These are phyloP conservation scores for Populus pruinosa DNA, from an alignment of 345 rosid species.

Conservation along the genomic window DNA sequence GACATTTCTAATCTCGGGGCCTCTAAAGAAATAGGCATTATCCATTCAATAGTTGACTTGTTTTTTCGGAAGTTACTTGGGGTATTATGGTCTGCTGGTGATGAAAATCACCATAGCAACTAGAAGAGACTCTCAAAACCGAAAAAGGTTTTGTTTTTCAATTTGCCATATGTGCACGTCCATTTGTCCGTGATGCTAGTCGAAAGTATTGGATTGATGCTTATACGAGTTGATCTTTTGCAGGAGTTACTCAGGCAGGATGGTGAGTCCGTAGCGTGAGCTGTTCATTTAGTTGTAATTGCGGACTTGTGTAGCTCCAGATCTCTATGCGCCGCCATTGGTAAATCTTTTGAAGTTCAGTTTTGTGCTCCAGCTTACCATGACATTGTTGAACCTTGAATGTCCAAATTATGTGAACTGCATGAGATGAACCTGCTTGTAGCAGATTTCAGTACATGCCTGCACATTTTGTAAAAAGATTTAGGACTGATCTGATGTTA, in stretches of 20 bases:
- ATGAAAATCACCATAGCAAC: not conserved
- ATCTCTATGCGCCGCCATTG: not conserved
- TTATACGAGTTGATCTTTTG: not conserved
- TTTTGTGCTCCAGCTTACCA: not conserved
- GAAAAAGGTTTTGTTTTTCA: not conserved
- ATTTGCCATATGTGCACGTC: too few species aligned
- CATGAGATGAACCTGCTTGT: not conserved
- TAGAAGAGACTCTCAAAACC: not conserved
- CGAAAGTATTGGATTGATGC: not conserved
- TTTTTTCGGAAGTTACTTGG: too few species aligned
- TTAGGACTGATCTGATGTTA: not conserved
- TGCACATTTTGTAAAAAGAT: slow-evolving; percentile 12
- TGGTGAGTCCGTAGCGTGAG: slow-evolving; percentile 8
- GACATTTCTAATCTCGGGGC: not conserved
- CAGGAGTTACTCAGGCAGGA: slow-evolving; percentile 24
- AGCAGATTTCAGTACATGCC: not conserved
- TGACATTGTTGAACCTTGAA: not conserved
- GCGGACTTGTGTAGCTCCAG: not conserved
- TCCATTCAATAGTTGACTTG: not conserved
- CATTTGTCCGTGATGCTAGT: not conserved
- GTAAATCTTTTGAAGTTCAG: not conserved
- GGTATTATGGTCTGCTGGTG: not conserved
- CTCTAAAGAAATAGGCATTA: not conserved
- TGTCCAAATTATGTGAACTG: slow-evolving; percentile 3
- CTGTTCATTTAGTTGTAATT: not conserved